Conservation (phyloP, 2,329 filamentous ascomycete genomes). For the Alternaria sp. region DNA sequence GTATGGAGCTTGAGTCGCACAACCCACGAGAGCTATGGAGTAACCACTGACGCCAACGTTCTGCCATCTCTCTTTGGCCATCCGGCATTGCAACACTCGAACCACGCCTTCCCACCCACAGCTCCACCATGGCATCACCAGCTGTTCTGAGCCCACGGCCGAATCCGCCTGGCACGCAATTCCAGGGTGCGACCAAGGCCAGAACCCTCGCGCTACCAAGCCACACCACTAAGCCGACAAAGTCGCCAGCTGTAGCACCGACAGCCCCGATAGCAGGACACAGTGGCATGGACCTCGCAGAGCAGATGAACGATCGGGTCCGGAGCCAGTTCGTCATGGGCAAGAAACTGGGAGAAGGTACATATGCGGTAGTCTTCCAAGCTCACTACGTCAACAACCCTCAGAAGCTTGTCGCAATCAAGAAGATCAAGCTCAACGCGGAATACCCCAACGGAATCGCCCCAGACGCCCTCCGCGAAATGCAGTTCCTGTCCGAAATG, state of each 20-base stretch:
- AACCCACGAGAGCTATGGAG: conserved; percentile 2
- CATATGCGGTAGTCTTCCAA: conserved; percentile 94
- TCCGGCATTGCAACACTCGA: background rate
- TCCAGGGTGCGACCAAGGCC: conserved; percentile 33
- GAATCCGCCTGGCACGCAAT: conserved; percentile 32
- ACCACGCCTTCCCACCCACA: background rate
- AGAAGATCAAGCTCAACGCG: conserved; percentile 87
- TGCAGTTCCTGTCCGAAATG: conserved; percentile 94
- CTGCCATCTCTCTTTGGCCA: background rate
- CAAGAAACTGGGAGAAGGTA: conserved; percentile 93
- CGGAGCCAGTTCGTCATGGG: conserved; percentile 92
- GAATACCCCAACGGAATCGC: conserved; percentile 91
- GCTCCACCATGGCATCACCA: conserved; percentile 38
- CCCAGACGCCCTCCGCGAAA: conserved; percentile 93
- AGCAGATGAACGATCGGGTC: conserved; percentile 59
- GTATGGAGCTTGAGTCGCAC: conserved; percentile 12
- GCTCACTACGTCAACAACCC: conserved; percentile 80
- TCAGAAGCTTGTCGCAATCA: conserved; percentile 82
- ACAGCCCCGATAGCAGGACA: conserved; percentile 28
- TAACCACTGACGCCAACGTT: conserved; percentile 3
- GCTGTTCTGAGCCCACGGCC: conserved; percentile 41
- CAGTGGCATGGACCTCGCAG: conserved; percentile 53
- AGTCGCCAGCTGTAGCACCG: conserved; percentile 23
- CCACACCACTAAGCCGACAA: conserved; percentile 28
- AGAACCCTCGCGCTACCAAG: conserved; percentile 48